A percentile compares a stretch with the other conserved stretches of the same genome.
These are phyloP conservation scores for Eucalyptus urophylla DNA, from an alignment of 345 rosid genomes.

Conservation along the genomic window DNA sequence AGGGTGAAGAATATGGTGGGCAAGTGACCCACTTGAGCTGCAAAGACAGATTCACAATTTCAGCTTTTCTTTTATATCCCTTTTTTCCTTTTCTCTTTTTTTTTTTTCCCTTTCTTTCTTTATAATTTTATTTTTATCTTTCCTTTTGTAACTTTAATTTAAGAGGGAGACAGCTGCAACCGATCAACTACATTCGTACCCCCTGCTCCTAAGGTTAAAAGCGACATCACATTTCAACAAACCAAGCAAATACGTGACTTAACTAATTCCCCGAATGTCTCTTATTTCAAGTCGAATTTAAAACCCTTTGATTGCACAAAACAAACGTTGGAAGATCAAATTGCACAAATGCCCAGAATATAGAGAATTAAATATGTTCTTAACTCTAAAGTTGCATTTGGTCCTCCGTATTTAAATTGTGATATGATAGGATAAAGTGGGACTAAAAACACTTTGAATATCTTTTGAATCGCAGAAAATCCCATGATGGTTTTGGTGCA, in stretches of 20 bases:
- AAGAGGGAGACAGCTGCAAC: background rate
- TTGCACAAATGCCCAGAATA: background rate
- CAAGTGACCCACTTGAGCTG: background rate
- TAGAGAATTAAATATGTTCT: background rate
- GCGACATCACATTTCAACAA: background rate
- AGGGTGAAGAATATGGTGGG: background rate
- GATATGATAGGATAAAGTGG: background rate
- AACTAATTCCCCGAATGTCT: too few species aligned
- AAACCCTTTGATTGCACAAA: background rate
- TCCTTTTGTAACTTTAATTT: background rate
- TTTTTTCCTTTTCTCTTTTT: background rate
- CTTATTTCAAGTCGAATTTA: too few species aligned
- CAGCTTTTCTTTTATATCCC: background rate
- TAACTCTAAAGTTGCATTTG: too few species aligned
- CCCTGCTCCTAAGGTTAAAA: background rate
- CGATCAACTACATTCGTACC: background rate
- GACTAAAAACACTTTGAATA: background rate
- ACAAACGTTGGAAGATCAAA: background rate
- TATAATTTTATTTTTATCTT: background rate
- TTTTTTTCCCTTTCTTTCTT: background rate
- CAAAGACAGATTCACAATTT: background rate
- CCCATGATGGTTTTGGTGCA: background rate
- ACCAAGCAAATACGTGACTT: background rate
- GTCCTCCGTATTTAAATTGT: fast-evolving
- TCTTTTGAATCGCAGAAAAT: fast-evolving